A percentile compares a stretch with the other conserved stretches of the same genome.
Evolutionary conservation across 495 filamentous ascomycete species (phyloP).

Genomic region (Parathielavia hyrcaniae): DNA sequence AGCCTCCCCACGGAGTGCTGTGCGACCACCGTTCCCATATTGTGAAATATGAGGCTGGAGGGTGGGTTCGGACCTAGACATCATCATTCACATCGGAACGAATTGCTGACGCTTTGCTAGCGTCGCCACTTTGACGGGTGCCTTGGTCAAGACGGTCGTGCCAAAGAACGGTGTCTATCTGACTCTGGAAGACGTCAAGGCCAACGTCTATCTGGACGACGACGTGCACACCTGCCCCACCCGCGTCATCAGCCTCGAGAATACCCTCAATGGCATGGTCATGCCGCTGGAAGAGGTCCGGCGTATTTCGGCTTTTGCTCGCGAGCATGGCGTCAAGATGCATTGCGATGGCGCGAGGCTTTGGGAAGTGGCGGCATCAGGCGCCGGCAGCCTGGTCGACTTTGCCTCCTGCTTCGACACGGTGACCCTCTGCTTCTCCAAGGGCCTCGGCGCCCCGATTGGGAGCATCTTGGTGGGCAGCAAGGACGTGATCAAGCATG

Average conservation of each 20-base stretch:
- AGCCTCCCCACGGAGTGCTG: constrained; percentile 66
- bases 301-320: constrained; percentile 64
- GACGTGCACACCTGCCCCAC: constrained; percentile 63
- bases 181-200: constrained; percentile 66
- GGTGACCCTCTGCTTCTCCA: constrained; percentile 77
- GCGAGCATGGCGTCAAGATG: constrained; percentile 58
- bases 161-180: constrained; percentile 65
- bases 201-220: constrained; percentile 44
- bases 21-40: constrained; percentile 64
- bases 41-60: constrained; percentile 66
- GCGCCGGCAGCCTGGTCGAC: constrained; percentile 56
- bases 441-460: constrained; percentile 83
- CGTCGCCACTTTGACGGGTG: constrained; percentile 53
- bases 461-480: constrained; percentile 72
- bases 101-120: constrained; percentile 25
- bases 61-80: constrained; percentile 29
- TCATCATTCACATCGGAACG: not conserved
- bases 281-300: constrained; percentile 66
- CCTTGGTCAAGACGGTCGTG: constrained; percentile 51
- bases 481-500: constrained; percentile 59
- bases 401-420: constrained; percentile 72
- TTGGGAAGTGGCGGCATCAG: constrained; percentile 66
- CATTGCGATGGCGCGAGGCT: constrained; percentile 83
- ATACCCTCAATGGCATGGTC: constrained; percentile 72
- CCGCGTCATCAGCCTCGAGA: constrained; percentile 74